Percentiles rank a stretch among this genome's conserved stretches.
These are phyloP conservation scores for Nothophytophthora sp. DNA, from an alignment of 352 stramenopile genomes.

Conservation along the genomic window DNA sequence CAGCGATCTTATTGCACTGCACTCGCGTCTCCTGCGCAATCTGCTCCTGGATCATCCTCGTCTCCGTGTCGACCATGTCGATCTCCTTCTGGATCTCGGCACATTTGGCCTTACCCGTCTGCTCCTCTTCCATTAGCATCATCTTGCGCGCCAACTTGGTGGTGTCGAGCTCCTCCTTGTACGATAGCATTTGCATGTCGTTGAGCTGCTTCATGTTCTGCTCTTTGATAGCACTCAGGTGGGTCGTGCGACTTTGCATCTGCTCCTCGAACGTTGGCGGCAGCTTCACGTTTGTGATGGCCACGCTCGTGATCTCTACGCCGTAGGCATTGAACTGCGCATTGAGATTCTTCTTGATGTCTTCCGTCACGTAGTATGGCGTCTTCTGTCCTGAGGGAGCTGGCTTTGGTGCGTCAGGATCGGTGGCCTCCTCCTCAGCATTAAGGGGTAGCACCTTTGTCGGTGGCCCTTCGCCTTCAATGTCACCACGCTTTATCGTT, in stretches of 20 bases:
- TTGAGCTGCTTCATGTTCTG: conserved; percentile 83
- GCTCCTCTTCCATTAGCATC: conserved; percentile 63
- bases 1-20: conserved; percentile 40
- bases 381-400: conserved; percentile 8
- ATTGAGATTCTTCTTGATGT: conserved; percentile 77
- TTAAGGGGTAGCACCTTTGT: conserved; percentile 2
- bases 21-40: conserved; percentile 44
- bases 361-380: conserved; percentile 58
- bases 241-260: conserved; percentile 70
- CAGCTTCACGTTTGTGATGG: conserved; percentile 77
- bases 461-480: conserved; percentile 9
- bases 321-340: conserved; percentile 76
- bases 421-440: background rate
- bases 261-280: conserved; percentile 59
- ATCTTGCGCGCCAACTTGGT: conserved; percentile 58
- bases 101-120: conserved; percentile 52
- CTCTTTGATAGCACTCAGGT: conserved; percentile 67
- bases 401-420: conserved; percentile 2
- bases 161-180: conserved; percentile 58
- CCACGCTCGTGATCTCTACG: conserved; percentile 71
- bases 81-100: conserved; percentile 57
- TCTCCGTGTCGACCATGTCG: conserved; percentile 45
- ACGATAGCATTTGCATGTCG: conserved; percentile 73
- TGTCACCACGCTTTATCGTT: conserved; percentile 16
- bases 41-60: conserved; percentile 35